Evolutionary conservation across 805 yeast species (phyloP).

Genomic region (Pichia rugopelliculosa): DNA sequence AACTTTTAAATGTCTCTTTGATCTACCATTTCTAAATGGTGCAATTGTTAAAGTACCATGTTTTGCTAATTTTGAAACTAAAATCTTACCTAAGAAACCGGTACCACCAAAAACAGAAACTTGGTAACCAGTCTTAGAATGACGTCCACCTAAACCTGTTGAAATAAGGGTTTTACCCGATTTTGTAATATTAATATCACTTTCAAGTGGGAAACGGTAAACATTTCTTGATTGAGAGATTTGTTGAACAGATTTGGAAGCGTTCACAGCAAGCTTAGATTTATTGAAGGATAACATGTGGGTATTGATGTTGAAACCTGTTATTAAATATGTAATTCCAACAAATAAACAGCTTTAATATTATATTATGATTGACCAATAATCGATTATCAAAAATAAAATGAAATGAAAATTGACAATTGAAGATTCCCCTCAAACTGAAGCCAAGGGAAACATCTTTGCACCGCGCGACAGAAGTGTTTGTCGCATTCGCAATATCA

Average conservation of each 20-base stretch:
- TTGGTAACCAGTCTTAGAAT: constrained; percentile 81
- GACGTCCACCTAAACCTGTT: constrained; percentile 74
- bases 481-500: neutral
- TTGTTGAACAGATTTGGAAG: constrained; percentile 6
- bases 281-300: constrained; percentile 6
- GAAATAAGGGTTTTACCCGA: constrained; percentile 66
- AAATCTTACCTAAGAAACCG: constrained; percentile 70
- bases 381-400: neutral
- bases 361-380: neutral
- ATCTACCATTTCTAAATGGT: constrained; percentile 77
- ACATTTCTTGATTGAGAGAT: constrained; percentile 15
- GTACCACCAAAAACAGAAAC: constrained; percentile 83
- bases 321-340: neutral
- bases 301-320: neutral
- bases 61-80: constrained; percentile 66
- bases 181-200: constrained; percentile 65
- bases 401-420: neutral
- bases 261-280: constrained; percentile 6
- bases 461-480: neutral
- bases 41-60: constrained; percentile 73
- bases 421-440: neutral
- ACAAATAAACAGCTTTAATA: neutral
- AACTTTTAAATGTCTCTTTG: constrained; percentile 70
- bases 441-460: neutral
- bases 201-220: constrained; percentile 32